phyloP scores from a whole-genome alignment of 441 rosid species.

The Populus hybrid region DNA sequence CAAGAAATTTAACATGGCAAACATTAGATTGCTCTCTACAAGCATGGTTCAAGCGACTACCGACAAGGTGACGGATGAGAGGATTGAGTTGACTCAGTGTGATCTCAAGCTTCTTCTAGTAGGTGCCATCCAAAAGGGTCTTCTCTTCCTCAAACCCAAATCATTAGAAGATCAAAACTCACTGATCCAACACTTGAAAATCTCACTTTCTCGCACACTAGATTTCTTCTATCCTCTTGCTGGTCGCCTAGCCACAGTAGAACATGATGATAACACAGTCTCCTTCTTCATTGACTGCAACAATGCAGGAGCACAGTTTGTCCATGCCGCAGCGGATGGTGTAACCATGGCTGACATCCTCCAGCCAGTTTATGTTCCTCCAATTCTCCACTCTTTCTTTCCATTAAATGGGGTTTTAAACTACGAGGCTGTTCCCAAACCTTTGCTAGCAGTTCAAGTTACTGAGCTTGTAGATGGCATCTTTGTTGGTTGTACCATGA shows the following conservation, averaged over 20 bases:
- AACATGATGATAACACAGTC: neutral
- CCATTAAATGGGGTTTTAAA: constrained; percentile 1
- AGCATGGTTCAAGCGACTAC: constrained; percentile 8
- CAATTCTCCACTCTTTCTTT: constrained; percentile 14
- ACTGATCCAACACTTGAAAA: constrained; percentile 1
- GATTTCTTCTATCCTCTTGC: constrained; percentile 10
- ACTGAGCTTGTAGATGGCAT: constrained; percentile 24
- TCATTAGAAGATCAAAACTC: neutral
- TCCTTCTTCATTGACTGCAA: constrained; percentile 23
- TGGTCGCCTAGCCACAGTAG: constrained; percentile 12
- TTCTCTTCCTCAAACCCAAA: constrained; percentile 22
- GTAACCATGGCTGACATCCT: constrained; percentile 2
- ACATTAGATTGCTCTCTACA: constrained; percentile 2
- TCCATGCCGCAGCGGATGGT: constrained; percentile 17
- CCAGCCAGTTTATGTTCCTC: constrained; percentile 13
- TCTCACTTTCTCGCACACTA: constrained; percentile 12
- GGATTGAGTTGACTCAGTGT: constrained; percentile 17
- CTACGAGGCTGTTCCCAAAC: constrained; percentile 2
- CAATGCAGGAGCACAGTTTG: constrained; percentile 23
- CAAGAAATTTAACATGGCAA: neutral
- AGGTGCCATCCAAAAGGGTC: constrained; percentile 18
- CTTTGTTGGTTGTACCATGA: constrained; percentile 29
- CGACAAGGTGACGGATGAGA: neutral
- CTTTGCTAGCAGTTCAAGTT: constrained; percentile 19
- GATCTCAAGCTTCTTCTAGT: constrained; percentile 13